Base-by-base conservation (phyloP, 148 eudicot genomes). In the Simmondsia chinensis region DNA sequence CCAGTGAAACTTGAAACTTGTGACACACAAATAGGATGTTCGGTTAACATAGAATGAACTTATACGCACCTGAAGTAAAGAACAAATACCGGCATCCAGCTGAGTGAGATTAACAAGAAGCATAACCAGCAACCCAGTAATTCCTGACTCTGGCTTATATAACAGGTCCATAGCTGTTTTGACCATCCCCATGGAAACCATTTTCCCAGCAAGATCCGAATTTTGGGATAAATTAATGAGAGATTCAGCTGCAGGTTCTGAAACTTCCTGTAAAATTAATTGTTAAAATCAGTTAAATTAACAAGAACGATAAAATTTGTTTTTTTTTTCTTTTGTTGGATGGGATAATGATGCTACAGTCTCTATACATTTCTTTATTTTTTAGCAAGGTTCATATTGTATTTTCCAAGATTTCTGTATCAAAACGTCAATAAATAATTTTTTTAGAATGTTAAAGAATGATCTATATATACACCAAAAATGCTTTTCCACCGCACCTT, bases 41-140 rank as follows among this genome's bases (percentile, higher is more conserved):
- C 22, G 20, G 36, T 13, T 14, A 38, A 9, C 24, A 28, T 1
- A 43, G 38, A 23, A 31, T 26, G 36, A 59, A 46, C 31, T 27
- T 2, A 65, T 17, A 64, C 60, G 69, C 65, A 85, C 97, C 95
- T 89, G 97, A 61, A 89, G 95, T 66, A 89, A 72, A 40, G 85
- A 82, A 44, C 74, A 69, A 51, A 85, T 65, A 58, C 99, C 99
- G 54, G 70, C 83, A 66, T 91, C 95, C 53, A 82, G 57, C 71
- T 79, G 99, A 29, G 95, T 91, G 44, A 91, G 95, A 69, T 91
- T 91, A 46, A 91, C 89, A 28, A 91, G 70, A 48, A 91, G 75
- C 99, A 91, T 85, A 48, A 79, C 80, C 54, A 91, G 75, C 53
- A 82, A 67, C 26, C 48, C 57, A 15, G 57, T 62, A 59, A 91